Conservation (phyloP, 1,284 basidiomycete genomes). For the Moesziomyces globuligerus region DNA sequence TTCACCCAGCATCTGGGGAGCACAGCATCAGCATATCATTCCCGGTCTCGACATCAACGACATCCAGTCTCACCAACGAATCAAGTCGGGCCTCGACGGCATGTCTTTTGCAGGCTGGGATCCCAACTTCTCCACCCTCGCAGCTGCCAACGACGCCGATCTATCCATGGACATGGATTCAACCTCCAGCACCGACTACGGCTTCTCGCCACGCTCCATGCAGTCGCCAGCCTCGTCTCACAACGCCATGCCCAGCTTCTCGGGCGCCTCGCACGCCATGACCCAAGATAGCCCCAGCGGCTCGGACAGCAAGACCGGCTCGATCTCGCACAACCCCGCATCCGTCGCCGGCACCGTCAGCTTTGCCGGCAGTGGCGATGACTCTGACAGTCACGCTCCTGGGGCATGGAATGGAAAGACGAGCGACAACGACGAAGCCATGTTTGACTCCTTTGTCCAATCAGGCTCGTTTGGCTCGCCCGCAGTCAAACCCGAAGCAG, state of each 20-base stretch:
- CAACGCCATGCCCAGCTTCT: conserved; percentile 31
- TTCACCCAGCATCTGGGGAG: conserved; percentile 41
- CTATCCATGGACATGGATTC: conserved; percentile 51
- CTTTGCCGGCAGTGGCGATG: conserved; percentile 43
- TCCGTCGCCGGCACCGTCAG: conserved; percentile 19
- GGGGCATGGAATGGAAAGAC: conserved; percentile 27
- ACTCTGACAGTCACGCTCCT: conserved; percentile 31
- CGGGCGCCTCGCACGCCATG: conserved; percentile 26
- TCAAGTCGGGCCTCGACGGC: conserved; percentile 17
- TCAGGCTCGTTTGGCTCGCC: conserved; percentile 54
- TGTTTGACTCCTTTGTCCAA: conserved; percentile 62
- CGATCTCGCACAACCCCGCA: conserved; percentile 5
- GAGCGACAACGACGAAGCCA: conserved; percentile 55
- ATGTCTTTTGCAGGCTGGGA: conserved; percentile 48
- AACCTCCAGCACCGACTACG: conserved; percentile 41
- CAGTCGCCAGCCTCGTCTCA: conserved; percentile 46
- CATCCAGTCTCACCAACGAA: conserved; percentile 1
- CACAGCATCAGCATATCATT: conserved; percentile 16
- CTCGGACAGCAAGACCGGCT: conserved; percentile 46
- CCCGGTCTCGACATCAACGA: conserved; percentile 16
- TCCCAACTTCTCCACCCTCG: conserved; percentile 24
- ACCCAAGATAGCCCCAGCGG: conserved; percentile 39
- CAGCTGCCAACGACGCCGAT: conserved; percentile 27
- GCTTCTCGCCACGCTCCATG: conserved; percentile 40
- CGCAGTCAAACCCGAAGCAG: conserved; percentile 17